These are phyloP conservation scores for Croton setiger DNA, from an alignment of 441 rosid species.

Conservation along the genomic window DNA sequence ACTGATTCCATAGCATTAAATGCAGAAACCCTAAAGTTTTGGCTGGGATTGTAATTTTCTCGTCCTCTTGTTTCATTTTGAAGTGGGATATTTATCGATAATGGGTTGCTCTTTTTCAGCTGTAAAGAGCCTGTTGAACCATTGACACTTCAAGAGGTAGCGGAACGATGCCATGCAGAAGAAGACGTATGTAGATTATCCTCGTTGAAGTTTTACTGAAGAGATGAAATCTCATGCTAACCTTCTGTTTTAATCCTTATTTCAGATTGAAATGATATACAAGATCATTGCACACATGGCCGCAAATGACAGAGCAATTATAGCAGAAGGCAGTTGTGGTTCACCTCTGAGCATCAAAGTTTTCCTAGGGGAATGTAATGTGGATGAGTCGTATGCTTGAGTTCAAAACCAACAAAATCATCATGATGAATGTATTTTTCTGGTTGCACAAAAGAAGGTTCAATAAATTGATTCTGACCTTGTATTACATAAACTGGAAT, in stretches of 20 bases:
- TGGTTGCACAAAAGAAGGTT: constrained; percentile 6
- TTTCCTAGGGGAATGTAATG: constrained; percentile 76
- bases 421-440: constrained; percentile 16
- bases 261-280: constrained; percentile 95
- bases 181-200: constrained; percentile 53
- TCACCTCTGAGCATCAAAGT: constrained; percentile 92
- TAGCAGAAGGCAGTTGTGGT: constrained; percentile 94
- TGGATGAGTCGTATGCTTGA: constrained; percentile 57
- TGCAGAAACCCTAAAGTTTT: neutral
- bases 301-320: constrained; percentile 86
- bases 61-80: neutral
- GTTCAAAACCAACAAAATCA: neutral
- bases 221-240: constrained; percentile 19
- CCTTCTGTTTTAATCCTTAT: constrained; percentile 14
- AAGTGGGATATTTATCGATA: constrained; percentile 4
- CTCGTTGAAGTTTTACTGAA: constrained; percentile 4
- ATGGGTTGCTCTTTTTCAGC: constrained; percentile 35
- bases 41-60: neutral
- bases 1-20: too few species aligned
- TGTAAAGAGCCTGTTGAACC: constrained; percentile 94
- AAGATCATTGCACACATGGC: constrained; percentile 95
- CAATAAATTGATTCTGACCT: constrained; percentile 27
- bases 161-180: constrained; percentile 86
- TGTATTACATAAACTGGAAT: constrained; percentile 13
- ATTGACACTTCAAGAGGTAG: constrained; percentile 76